A percentile compares a stretch with the other conserved stretches of the same genome.
phyloP scores from a whole-genome alignment of 768 basidiomycete species.

The Chalciporus piperatus region DNA sequence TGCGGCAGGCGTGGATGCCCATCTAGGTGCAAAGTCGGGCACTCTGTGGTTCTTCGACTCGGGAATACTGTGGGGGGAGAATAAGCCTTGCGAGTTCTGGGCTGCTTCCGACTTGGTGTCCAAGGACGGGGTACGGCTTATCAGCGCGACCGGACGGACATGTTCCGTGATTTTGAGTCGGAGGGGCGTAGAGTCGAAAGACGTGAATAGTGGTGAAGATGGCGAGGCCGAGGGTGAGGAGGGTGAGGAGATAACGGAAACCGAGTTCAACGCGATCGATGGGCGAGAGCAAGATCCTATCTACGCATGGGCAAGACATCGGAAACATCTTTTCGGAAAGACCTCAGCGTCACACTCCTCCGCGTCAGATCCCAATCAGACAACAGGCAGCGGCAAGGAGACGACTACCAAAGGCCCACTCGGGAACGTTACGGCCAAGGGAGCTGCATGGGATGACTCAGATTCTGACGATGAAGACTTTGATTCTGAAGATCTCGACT shows the following conservation, averaged over 20 bases:
- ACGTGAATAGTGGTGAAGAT: neutral
- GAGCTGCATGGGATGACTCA: constrained; percentile 31
- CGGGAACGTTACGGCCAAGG: constrained; percentile 18
- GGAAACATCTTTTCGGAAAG: constrained; percentile 55
- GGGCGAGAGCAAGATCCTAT: constrained; percentile 65
- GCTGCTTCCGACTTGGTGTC: constrained; percentile 54
- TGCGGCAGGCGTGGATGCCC: constrained; percentile 65
- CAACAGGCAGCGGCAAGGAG: constrained; percentile 1
- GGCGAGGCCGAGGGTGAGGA: constrained; percentile 36
- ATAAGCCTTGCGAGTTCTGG: constrained; percentile 79
- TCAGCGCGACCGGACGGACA: constrained; percentile 64
- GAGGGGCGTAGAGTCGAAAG: constrained; percentile 18
- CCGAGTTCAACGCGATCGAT: constrained; percentile 71
- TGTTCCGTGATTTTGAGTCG: constrained; percentile 58
- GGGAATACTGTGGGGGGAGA: constrained; percentile 73
- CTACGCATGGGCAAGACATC: constrained; percentile 58
- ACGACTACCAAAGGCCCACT: neutral
- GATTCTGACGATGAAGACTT: constrained; percentile 36
- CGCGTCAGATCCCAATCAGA: neutral
- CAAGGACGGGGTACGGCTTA: constrained; percentile 50
- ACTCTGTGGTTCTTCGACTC: constrained; percentile 68
- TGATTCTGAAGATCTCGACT: constrained; percentile 46
- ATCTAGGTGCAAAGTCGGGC: constrained; percentile 68
- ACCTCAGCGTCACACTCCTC: neutral
- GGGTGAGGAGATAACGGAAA: constrained; percentile 49